A percentile compares a stretch with the other conserved stretches of the same genome.
phyloP scores from a whole-genome alignment of 495 filamentous ascomycete genomes.

The Neurospora terricola region DNA sequence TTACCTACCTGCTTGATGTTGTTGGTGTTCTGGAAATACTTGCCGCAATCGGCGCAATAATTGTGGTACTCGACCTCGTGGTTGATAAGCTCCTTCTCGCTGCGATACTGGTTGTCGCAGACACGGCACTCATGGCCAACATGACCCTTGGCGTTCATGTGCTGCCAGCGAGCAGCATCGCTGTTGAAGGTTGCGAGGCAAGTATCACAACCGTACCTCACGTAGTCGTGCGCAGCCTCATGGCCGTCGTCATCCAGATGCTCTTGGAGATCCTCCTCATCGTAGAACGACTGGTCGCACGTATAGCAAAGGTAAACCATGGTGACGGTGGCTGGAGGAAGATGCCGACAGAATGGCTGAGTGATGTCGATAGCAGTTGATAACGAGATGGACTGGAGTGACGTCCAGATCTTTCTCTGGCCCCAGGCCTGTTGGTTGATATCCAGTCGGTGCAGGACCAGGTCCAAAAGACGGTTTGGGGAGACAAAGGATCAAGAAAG shows the following conservation, averaged over 20 bases:
- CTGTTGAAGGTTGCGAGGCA: conserved; percentile 15
- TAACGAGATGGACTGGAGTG: not conserved
- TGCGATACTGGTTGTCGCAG: conserved; percentile 9
- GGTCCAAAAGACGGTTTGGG: not conserved
- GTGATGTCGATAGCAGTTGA: not conserved
- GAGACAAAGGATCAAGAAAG: not conserved
- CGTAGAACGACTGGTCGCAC: not conserved
- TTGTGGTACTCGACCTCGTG: conserved; percentile 17
- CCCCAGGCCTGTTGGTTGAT: not conserved
- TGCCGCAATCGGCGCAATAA: conserved; percentile 21
- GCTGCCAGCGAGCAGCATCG: conserved; percentile 6
- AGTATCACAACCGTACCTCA: conserved; percentile 6
- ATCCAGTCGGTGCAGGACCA: not conserved
- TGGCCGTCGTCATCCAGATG: not conserved
- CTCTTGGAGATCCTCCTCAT: not conserved
- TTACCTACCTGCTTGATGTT: conserved; percentile 18
- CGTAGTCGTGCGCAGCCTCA: not conserved
- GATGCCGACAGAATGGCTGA: not conserved
- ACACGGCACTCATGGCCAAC: conserved; percentile 10
- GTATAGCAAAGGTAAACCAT: not conserved
- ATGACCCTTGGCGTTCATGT: conserved; percentile 15
- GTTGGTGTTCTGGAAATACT: conserved; percentile 17
- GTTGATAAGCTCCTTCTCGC: not conserved
- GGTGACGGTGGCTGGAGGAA: not conserved
- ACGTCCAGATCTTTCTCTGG: not conserved